phyloP scores from a whole-genome alignment of 805 yeast species.

The Yamadazyma sp. region DNA sequence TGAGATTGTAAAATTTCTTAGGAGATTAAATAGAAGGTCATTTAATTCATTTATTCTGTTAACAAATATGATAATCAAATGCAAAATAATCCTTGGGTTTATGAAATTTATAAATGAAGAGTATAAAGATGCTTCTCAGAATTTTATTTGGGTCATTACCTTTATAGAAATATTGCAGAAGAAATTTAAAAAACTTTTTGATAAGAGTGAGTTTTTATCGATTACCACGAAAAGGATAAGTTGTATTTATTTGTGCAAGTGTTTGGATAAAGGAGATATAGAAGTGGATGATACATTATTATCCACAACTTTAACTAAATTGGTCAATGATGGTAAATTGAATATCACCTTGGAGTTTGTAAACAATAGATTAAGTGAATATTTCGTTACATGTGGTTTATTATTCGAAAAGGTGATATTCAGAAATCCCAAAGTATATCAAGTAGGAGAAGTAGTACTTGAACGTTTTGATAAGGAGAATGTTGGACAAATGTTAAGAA shows the following conservation, averaged over 20 bases:
- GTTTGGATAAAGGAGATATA: conserved; percentile 15
- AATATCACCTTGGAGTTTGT: conserved; percentile 14
- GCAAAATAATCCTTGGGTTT: conserved; percentile 13
- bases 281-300: conserved; percentile 7
- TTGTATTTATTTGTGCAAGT: conserved; percentile 11
- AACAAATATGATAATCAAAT: background rate
- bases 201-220: conserved; percentile 15
- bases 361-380: conserved; percentile 24
- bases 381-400: conserved; percentile 19
- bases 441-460: conserved; percentile 9
- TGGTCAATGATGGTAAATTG: conserved; percentile 11
- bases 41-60: background rate
- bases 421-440: conserved; percentile 2
- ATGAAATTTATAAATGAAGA: conserved; percentile 13
- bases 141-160: conserved; percentile 18
- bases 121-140: conserved; percentile 14
- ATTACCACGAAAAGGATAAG: conserved; percentile 10
- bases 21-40: conserved; percentile 1
- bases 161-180: conserved; percentile 11
- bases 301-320: conserved; percentile 7
- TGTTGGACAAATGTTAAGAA: conserved; percentile 35
- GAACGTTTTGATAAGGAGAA: conserved; percentile 10
- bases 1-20: conserved; percentile 9
- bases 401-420: conserved; percentile 19
- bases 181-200: conserved; percentile 4